phyloP scores from a whole-genome alignment of 441 rosid species.

The Hura crepitans region DNA sequence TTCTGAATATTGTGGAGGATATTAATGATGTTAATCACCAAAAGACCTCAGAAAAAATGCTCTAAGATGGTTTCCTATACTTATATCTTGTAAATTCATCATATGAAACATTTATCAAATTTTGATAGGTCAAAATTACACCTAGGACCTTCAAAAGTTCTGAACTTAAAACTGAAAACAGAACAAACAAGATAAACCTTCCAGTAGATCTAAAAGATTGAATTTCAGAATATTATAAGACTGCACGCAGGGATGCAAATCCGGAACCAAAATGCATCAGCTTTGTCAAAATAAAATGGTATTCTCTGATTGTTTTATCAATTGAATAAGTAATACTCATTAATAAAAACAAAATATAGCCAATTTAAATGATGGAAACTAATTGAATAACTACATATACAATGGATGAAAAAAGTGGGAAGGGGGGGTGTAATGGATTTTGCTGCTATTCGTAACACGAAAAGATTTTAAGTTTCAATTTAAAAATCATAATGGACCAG shows the following conservation, averaged over 20 bases:
- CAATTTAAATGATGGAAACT: background rate
- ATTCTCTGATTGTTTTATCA: background rate
- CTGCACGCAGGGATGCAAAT: background rate
- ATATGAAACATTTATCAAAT: background rate
- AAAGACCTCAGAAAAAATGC: background rate
- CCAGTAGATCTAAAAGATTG: background rate
- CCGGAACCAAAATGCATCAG: background rate
- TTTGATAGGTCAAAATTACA: background rate
- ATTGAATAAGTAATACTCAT: background rate
- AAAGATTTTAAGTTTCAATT: background rate
- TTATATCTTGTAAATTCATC: background rate
- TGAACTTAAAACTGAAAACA: background rate
- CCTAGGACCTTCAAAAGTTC: background rate
- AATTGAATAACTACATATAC: background rate
- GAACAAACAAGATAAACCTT: background rate
- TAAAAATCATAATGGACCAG: background rate
- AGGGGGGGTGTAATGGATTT: background rate
- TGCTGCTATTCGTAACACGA: background rate
- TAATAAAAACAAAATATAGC: background rate
- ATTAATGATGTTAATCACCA: conserved; percentile 8
- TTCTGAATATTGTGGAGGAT: conserved; percentile 36
- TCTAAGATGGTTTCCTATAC: no score
- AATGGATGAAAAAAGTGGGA: background rate
- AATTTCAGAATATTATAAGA: background rate
- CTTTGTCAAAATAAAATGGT: background rate